Evolutionary conservation across 768 basidiomycete genomes (phyloP).

Genomic region (Russula brevipes): DNA sequence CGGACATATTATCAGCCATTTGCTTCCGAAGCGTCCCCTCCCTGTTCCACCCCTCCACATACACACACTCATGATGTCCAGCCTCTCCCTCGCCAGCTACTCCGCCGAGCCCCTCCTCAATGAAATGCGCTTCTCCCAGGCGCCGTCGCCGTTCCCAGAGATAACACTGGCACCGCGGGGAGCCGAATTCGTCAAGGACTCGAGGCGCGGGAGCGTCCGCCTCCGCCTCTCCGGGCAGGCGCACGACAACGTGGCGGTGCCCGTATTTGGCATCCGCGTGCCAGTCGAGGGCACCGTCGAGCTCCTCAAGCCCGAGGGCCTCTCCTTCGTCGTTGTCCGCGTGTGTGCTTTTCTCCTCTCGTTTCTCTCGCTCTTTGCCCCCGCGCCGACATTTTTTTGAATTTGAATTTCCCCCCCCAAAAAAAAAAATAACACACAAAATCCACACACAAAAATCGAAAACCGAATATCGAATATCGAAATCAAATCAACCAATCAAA

Average conservation of each 20-base stretch:
- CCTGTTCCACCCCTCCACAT: too few species aligned
- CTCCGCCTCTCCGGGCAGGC: slow-evolving; percentile 19
- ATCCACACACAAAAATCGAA: too few species aligned
- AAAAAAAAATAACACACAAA: too few species aligned
- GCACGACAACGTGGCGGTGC: neutral
- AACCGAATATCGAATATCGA: too few species aligned
- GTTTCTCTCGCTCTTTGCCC: neutral
- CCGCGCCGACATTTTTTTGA: neutral
- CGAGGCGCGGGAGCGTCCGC: slow-evolving; percentile 16
- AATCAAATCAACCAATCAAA: neutral
- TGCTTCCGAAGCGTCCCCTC: neutral
- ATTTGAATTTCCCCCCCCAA: neutral
- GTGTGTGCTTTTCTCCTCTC: neutral
- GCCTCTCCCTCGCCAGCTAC: slow-evolving; percentile 20
- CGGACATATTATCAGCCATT: neutral
- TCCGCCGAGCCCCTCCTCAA: slow-evolving; percentile 11
- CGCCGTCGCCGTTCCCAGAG: neutral
- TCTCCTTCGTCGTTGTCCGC: slow-evolving; percentile 21
- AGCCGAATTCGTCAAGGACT: slow-evolving; percentile 23
- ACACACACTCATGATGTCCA: slow-evolving; percentile 12
- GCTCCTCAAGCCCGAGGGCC: slow-evolving; percentile 20
- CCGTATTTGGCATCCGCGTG: slow-evolving; percentile 17
- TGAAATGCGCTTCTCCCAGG: slow-evolving; percentile 12
- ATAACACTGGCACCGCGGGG: too few species aligned
- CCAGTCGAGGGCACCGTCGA: slow-evolving; percentile 21